phyloP scores from a whole-genome alignment of 2,329 filamentous ascomycete species.

The Talaromyces marneffei region DNA sequence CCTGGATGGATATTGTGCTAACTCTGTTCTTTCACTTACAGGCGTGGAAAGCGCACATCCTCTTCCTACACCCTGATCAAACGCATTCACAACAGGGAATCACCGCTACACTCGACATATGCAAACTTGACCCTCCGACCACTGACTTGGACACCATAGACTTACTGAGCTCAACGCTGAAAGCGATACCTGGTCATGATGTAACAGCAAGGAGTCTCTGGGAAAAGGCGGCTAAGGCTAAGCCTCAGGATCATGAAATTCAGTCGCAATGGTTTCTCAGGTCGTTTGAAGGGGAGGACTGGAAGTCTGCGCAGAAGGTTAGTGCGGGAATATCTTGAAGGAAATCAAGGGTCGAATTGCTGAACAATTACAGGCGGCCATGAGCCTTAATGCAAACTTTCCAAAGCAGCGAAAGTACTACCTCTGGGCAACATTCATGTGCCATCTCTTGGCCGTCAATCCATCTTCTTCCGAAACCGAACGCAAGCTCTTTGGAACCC shows the following conservation, averaged over 20 bases:
- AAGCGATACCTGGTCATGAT: slow-evolving; percentile 29
- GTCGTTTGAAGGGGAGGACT: slow-evolving; percentile 38
- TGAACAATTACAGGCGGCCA: slow-evolving; percentile 36
- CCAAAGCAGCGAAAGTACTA: slow-evolving; percentile 44
- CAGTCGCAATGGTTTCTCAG: slow-evolving; percentile 42
- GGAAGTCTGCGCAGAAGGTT: slow-evolving; percentile 47
- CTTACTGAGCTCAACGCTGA: slow-evolving; percentile 38
- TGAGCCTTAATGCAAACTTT: slow-evolving; percentile 47
- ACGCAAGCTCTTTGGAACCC: slow-evolving; percentile 43
- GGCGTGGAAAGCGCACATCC: slow-evolving; percentile 42
- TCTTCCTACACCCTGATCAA: slow-evolving; percentile 38
- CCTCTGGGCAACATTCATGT: slow-evolving; percentile 46
- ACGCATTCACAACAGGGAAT: slow-evolving; percentile 39
- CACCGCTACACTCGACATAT: slow-evolving; percentile 38
- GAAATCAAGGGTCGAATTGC: background rate
- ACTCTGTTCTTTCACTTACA: slow-evolving; percentile 16
- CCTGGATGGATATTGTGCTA: background rate
- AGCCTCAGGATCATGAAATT: slow-evolving; percentile 40
- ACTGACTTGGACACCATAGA: slow-evolving; percentile 43
- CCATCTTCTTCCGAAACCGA: slow-evolving; percentile 35
- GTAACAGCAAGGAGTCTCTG: slow-evolving; percentile 36
- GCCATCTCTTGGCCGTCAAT: slow-evolving; percentile 37
- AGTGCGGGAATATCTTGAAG: slow-evolving; percentile 14
- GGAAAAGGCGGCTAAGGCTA: slow-evolving; percentile 43
- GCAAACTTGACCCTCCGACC: slow-evolving; percentile 37